These are phyloP conservation scores for Cystobasidium sp. DNA, from an alignment of 1,284 basidiomycete species.

Conservation along the genomic window DNA sequence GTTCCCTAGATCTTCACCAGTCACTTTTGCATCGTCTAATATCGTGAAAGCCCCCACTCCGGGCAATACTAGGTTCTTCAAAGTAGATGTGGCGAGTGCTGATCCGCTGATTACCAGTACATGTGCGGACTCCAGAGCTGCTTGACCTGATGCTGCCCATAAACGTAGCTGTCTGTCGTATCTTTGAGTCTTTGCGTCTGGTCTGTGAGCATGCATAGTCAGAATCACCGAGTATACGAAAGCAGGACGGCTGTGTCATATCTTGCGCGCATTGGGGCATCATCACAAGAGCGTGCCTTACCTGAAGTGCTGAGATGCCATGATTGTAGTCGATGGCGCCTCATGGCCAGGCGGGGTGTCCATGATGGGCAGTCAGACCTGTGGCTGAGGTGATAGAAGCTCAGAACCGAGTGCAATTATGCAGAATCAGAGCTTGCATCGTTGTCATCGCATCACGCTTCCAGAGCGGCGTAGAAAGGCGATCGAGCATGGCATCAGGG, in stretches of 20 bases:
- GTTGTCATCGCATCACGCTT: too few species aligned
- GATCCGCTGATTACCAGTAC: constrained; percentile 79
- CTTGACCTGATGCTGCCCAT: constrained; percentile 93
- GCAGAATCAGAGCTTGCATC: too few species aligned
- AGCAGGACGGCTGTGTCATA: background rate
- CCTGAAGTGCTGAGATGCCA: constrained; percentile 23
- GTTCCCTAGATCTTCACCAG: constrained; percentile 81
- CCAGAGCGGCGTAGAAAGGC: background rate
- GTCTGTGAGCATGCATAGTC: constrained; percentile 55
- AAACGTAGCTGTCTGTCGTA: constrained; percentile 93
- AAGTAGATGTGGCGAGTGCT: constrained; percentile 78
- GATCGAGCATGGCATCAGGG: background rate
- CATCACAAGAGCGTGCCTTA: background rate
- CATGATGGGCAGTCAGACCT: constrained; percentile 11
- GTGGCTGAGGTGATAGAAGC: too few species aligned
- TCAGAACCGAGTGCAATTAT: too few species aligned
- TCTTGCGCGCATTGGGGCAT: background rate
- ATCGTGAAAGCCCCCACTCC: constrained; percentile 91
- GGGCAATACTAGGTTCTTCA: constrained; percentile 95
- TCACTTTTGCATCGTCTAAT: constrained; percentile 69
- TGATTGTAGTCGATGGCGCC: constrained; percentile 25
- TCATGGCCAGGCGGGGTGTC: constrained; percentile 42
- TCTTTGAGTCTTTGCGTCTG: constrained; percentile 81
- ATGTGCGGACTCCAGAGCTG: constrained; percentile 82
- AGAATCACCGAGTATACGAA: background rate